These are phyloP conservation scores for Bromus sterilis DNA, from an alignment of 176 grass and related monocot species.

Conservation along the genomic window DNA sequence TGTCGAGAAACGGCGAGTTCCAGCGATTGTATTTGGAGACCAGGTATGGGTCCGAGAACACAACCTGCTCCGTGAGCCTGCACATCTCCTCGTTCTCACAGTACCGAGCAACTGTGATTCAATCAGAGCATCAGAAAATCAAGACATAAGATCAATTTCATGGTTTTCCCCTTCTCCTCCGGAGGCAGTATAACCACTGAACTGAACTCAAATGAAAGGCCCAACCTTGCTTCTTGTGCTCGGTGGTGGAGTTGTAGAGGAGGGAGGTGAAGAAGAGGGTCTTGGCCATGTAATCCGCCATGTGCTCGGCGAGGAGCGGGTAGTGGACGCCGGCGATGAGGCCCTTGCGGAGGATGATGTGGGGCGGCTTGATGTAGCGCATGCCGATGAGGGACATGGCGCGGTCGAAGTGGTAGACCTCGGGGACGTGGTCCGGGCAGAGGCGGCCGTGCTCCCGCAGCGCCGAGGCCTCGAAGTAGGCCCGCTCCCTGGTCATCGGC, in stretches of 20 bases:
- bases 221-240: conserved; percentile 64
- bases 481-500: conserved; percentile 87
- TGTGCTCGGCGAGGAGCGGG: conserved; percentile 75
- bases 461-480: conserved; percentile 75
- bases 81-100: conserved; percentile 84
- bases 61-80: conserved; percentile 84
- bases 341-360: conserved; percentile 95
- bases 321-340: conserved; percentile 81
- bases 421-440: conserved; percentile 73
- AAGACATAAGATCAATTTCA: not conserved
- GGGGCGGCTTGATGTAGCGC: conserved; percentile 78
- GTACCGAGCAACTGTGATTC: conserved; percentile 71
- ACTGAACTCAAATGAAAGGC: too few relatives aligned
- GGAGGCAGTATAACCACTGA: too few relatives aligned
- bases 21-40: conserved; percentile 62
- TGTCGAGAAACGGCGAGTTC: conserved; percentile 75
- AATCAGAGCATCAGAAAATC: not conserved
- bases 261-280: conserved; percentile 91
- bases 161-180: too few relatives aligned
- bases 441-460: conserved; percentile 56
- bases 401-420: conserved; percentile 92
- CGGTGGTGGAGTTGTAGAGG: conserved; percentile 57
- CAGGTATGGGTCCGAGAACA: conserved; percentile 90
- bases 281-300: conserved; percentile 74
- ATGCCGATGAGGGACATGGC: conserved; percentile 84